Evolutionary conservation across 371 early-diverging fungal genomes (phyloP), one percentile per base, ranked within the genome.

Genomic region (Rhizopus microsporus): DNA sequence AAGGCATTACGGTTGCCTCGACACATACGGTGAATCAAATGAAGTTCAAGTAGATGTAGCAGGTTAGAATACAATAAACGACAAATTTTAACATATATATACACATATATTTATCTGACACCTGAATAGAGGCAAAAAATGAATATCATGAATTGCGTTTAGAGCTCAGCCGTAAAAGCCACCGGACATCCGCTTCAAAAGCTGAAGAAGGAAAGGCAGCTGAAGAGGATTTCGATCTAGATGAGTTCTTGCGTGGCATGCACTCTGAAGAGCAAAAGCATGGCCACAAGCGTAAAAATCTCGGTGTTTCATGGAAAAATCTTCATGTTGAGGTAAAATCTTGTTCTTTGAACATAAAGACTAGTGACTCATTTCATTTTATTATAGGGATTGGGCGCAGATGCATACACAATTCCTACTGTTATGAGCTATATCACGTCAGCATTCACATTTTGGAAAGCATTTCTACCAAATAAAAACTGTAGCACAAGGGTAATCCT

Each of bases 221-320:
- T 9, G 23, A 53, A 33, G 69, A 68, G 39, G 67, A 60, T 23
- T 77, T 77, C 39, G 67, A 77, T 43, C 42, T 77, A 23, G 63
- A 64, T 38, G 68, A 72, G n/a, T 77, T 65, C 45, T 44, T 77
- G 5, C 61, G 65, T 44, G 56, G 60, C 2, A 56, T 69, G 6
- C 64, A 42, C 34, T 10, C 55, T 23, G 56, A 69, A 43, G 60
- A 68, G 57, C 62, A 66, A 23, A 56, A 59, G 17, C 59, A 46
- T 16, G 59, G 68, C 7, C 45, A 63, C 3, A 70, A 70, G 3
- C 58, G 56, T 46, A 74, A 78, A 33, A 59, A 68, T 32, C 58
- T 84, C 39, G 82, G 84, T 54, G 68, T 83, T 3, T 56, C 69
- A n/a, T 81, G 79, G 79, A 73, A 67, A 40, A 62, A 81, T 56